These are phyloP conservation scores for Penicillium expansum DNA, from an alignment of 2,329 filamentous ascomycete genomes.

Conservation along the genomic window DNA sequence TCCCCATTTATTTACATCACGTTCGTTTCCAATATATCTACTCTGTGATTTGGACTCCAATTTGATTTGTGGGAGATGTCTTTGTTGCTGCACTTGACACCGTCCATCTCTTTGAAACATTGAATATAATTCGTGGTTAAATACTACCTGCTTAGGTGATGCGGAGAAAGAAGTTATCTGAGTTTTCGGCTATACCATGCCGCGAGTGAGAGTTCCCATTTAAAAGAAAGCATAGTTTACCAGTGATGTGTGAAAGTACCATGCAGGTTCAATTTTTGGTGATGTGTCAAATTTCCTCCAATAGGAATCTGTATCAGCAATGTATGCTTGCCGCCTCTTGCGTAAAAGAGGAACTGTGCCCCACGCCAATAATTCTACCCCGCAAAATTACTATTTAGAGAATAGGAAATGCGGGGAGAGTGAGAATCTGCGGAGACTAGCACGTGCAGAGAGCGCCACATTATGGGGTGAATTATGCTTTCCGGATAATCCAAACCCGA, in stretches of 20 bases:
- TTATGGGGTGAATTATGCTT: background rate
- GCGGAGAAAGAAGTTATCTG: background rate
- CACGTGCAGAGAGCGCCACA: background rate
- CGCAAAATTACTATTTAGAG: background rate
- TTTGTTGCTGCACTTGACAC: background rate
- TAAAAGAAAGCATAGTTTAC: background rate
- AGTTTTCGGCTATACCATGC: background rate
- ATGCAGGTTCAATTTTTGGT: background rate
- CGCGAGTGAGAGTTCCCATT: background rate
- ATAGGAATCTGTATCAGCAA: background rate
- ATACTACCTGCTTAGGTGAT: too few species aligned
- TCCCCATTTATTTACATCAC: background rate
- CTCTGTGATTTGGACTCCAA: background rate
- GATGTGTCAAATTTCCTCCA: slow-evolving; percentile 1
- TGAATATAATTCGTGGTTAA: background rate
- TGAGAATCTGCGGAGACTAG: background rate
- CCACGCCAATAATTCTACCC: background rate
- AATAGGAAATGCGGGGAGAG: background rate
- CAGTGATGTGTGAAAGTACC: background rate
- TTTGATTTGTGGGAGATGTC: background rate
- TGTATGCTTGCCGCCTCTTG: background rate
- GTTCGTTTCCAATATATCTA: background rate
- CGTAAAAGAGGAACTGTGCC: background rate
- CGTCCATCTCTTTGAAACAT: background rate
- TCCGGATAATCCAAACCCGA: background rate